A percentile compares a stretch with the other conserved stretches of the same genome.
Conservation (phyloP, 73 alveolate genomes). For the Tetrahymena thermophila region DNA sequence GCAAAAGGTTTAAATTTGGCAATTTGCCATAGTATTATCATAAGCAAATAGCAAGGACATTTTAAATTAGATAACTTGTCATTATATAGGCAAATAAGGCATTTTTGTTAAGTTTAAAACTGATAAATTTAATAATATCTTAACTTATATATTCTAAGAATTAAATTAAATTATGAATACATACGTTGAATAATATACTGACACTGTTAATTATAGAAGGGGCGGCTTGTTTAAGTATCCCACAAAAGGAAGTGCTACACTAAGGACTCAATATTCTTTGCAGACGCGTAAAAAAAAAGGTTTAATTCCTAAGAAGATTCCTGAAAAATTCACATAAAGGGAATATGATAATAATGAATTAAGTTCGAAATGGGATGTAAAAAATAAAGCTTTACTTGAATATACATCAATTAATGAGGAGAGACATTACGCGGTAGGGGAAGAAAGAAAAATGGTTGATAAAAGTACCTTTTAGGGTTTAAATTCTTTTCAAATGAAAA, state of each 20-base stretch:
- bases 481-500: neutral
- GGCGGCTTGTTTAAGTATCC: neutral
- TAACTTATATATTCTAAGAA: neutral
- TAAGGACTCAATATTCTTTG: neutral
- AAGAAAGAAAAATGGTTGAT: neutral
- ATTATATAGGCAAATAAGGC: neutral
- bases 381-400: neutral
- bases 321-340: neutral
- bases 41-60: too few species aligned
- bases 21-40: too few species aligned
- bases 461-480: neutral
- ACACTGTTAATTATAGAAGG: neutral
- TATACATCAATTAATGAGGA: neutral
- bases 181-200: neutral
- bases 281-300: neutral
- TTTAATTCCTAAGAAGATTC: neutral
- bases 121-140: neutral
- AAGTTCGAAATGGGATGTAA: neutral
- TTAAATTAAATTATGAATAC: neutral
- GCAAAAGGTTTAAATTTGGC: neutral
- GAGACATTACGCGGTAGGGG: neutral
- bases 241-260: neutral
- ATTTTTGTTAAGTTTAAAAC: too few species aligned
- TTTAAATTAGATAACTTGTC: neutral
- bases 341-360: neutral